Conservation (phyloP, 495 filamentous ascomycete species). For the Daldinia caldariorum region DNA sequence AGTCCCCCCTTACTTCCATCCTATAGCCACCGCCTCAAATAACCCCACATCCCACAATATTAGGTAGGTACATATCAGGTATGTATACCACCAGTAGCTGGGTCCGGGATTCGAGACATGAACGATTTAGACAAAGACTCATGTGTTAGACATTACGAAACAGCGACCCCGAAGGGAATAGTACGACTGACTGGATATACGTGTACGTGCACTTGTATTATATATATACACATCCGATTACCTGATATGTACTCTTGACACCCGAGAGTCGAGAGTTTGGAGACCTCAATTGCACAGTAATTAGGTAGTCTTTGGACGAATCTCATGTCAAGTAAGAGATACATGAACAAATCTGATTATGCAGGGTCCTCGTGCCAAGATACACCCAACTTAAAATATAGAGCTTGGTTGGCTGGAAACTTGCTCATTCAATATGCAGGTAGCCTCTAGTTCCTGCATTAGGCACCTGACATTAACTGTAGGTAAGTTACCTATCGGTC, state of each 20-base stretch:
- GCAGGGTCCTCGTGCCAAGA: not conserved
- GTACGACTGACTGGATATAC: too few relatives aligned
- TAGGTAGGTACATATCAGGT: too few relatives aligned
- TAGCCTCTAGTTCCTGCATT: slow-evolving; percentile 17
- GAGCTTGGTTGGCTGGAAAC: slow-evolving; percentile 31
- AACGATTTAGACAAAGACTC: not conserved
- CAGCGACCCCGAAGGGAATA: not conserved
- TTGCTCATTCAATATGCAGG: slow-evolving; percentile 32
- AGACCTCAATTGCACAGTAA: too few relatives aligned
- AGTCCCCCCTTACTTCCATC: not conserved
- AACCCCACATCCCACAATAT: not conserved
- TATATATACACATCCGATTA: too few relatives aligned
- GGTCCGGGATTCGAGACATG: not conserved
- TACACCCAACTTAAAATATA: not conserved
- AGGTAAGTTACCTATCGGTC: not conserved
- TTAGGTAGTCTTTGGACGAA: too few relatives aligned
- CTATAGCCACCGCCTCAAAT: not conserved
- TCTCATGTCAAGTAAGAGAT: not conserved
- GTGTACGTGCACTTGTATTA: too few relatives aligned
- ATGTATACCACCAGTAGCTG: too few relatives aligned
- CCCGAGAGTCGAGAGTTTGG: too few relatives aligned
- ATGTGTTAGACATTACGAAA: slow-evolving; percentile 6
- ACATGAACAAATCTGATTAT: not conserved
- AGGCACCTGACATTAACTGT: not conserved
- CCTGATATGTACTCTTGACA: too few relatives aligned